Conservation (phyloP, 345 rosid species). For the Citrus trifoliata region DNA sequence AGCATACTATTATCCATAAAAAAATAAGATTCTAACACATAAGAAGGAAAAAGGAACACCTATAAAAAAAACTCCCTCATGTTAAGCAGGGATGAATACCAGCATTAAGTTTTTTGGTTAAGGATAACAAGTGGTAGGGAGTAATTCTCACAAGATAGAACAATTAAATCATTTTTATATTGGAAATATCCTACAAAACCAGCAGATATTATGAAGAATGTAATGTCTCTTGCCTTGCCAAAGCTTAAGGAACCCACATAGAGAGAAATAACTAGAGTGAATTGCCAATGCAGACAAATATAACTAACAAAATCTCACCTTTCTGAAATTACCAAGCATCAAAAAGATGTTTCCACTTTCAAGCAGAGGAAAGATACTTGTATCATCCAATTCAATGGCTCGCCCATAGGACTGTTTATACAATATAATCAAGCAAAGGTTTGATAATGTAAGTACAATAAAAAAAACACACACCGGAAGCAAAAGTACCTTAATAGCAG, state of each 20-base stretch:
- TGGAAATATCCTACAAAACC: neutral
- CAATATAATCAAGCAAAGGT: neutral
- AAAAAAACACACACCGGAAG: neutral
- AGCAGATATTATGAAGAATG: neutral
- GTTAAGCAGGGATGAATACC: neutral
- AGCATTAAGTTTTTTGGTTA: neutral
- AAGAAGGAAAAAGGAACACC: neutral
- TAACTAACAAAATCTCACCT: slow-evolving; percentile 42
- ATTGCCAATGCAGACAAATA: neutral
- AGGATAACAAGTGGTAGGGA: neutral
- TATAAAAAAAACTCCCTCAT: neutral
- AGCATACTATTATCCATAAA: neutral
- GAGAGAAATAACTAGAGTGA: neutral
- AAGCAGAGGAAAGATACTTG: slow-evolving; percentile 61
- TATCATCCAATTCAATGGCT: slow-evolving; percentile 80
- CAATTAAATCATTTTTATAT: neutral
- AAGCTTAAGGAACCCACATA: neutral
- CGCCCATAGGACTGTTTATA: slow-evolving; percentile 74
- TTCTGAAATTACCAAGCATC: slow-evolving; percentile 86
- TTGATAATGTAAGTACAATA: neutral
- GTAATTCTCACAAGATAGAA: neutral
- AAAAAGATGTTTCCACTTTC: slow-evolving; percentile 90
- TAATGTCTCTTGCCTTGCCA: neutral
- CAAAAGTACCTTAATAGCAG: slow-evolving; percentile 76
- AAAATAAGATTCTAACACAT: neutral